Evolutionary conservation across 2,329 filamentous ascomycete species (phyloP).

Genomic region (Hymenoscyphus fraxineus): DNA sequence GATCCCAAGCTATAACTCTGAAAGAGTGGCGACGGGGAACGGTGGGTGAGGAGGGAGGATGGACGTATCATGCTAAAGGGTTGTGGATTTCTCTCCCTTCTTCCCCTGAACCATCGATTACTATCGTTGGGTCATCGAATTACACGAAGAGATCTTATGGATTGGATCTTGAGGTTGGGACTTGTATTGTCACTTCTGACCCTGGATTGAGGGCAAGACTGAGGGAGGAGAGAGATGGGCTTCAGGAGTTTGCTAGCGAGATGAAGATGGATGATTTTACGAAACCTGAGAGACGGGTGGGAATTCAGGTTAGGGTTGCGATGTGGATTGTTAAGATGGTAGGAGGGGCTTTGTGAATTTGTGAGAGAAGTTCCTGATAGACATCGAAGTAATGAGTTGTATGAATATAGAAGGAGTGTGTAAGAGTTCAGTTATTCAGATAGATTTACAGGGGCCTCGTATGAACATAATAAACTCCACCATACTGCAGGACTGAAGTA

Average conservation of each 20-base stretch:
- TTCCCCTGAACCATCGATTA: slow-evolving; percentile 67
- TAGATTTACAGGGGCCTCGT: not conserved
- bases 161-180: slow-evolving; percentile 86
- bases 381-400: not conserved
- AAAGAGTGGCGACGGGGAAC: slow-evolving; percentile 86
- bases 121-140: slow-evolving; percentile 85
- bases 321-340: slow-evolving; percentile 92
- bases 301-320: slow-evolving; percentile 77
- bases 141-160: slow-evolving; percentile 94
- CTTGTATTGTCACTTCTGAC: slow-evolving; percentile 78
- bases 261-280: slow-evolving; percentile 77
- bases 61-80: slow-evolving; percentile 98
- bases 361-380: too few species aligned
- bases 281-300: slow-evolving; percentile 76
- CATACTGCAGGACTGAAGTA: too few species aligned
- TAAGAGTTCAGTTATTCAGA: not conserved
- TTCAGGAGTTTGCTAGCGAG: slow-evolving; percentile 68
- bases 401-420: not conserved
- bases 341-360: slow-evolving; percentile 72
- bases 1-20: slow-evolving; percentile 60
- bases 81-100: slow-evolving; percentile 74
- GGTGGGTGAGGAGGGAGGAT: slow-evolving; percentile 75
- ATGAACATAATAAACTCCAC: too few species aligned
- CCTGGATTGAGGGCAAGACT: slow-evolving; percentile 66
- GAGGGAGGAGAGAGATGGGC: slow-evolving; percentile 74